Base-by-base conservation (phyloP, 768 basidiomycete genomes). In the Galerina sulciceps region DNA sequence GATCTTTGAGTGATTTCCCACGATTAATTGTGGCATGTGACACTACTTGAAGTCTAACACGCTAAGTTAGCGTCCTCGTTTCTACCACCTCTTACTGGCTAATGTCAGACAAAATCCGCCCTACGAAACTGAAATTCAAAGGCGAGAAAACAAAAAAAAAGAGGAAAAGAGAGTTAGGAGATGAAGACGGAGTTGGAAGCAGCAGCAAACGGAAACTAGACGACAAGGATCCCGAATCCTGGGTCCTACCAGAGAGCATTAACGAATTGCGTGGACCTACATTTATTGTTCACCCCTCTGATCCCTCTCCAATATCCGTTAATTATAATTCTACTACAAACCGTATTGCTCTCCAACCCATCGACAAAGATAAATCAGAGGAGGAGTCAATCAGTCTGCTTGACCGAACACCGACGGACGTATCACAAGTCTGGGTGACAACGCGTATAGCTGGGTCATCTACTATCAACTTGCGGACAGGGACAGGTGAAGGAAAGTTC, bases 361-460 rank as follows among this genome's bases (percentile, higher is more conserved):
- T 90, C 26, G 88, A 88, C 70, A 88, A 86, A 69, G 83, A 84
- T 60, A 80, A 79, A 60, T 45, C 58, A 17, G 69, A 71, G 37
- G 83, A 84, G 3, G 83, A 80, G 41, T 68, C 79, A 6, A 65
- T 73, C 10, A 74, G 75, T 23, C 59, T 91, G 8, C 77, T 91
- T 43, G 85, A 89, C 59, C 85, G 88, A 51, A 83, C 79, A 10
- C 94, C 94, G 4, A 83, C 84, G 0, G 93, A 96, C 59, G 90
- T 95, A 34, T 79, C 89, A 17, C 93, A 96, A 67, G 94, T 96
- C 11, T 96, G 94, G 94, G 94, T 96, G 13, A 85, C 82, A 20
- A 95, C 94, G 26, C 87, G 91, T 46, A 83, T 96, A 18, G 90
- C 93, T 40, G 94, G 94, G 35, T 86, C 94, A 17, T 72, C 85